Base-by-base conservation (phyloP, 1,284 basidiomycete genomes). In the Cutaneotrichosporon sp. region DNA sequence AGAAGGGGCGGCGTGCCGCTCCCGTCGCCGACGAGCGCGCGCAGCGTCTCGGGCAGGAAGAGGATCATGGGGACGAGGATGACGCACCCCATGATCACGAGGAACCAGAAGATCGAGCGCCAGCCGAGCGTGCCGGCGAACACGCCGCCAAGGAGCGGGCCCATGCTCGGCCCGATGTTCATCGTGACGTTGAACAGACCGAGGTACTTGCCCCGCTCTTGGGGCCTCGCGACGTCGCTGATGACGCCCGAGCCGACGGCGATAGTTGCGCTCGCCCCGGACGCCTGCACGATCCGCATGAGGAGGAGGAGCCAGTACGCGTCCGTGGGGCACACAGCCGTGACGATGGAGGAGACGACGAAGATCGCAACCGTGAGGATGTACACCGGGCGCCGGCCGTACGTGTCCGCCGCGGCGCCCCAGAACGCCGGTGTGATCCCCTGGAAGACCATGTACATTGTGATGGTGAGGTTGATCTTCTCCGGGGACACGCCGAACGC, bases 271-370 rank as follows among this genome's bases (percentile, higher is more conserved):
- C 72, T 72, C 1, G 70, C 74, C 3, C 76, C 76, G 2, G 70
- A 68, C 1, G 72, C 58, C 63, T 77, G 75, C 9, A 77, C 43
- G 36, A 71, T 69, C 13, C 76, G 67, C 58, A 77, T 67, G 13
- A 76, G 46, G 50, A 77, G 63, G 11, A 78, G 66, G 1, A 74
- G 68, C 71, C 72, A 75, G 55, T 72, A 78, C 10, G 69, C 72
- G 14, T 68, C 65, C 0, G 72, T 74, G 1, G 76, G 76, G 38
- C 70, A 72, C 22, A 76, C 57, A 0, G 76, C 76, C 0, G 72
- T 66, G 8, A 72, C 75, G 20, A 76, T 60, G 53, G 72, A 73
- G 2, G 71, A 64, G 4, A 68, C 52, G 8, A 72, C 61, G 60
- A 74, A 78, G 38, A 78, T 65, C 4, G 60, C 4, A 3, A 77